A percentile compares a stretch with the other conserved stretches of the same genome.
Conservation (phyloP, 1,284 basidiomycete genomes). For the Waitea zeae region DNA sequence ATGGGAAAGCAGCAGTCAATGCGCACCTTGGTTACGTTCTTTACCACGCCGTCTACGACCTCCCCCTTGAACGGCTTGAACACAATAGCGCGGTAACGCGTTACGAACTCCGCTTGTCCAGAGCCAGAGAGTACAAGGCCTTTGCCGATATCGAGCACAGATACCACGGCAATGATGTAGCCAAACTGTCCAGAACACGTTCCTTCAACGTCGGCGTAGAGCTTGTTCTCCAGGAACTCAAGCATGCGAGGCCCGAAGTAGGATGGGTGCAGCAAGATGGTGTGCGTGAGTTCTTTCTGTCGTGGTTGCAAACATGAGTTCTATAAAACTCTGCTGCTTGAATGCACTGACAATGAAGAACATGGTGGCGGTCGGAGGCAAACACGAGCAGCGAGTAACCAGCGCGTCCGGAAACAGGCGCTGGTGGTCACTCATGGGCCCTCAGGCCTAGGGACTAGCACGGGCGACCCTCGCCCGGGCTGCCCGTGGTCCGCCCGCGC, state of each 20-base stretch:
- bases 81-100: conserved; percentile 82
- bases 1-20: no score
- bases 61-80: conserved; percentile 99
- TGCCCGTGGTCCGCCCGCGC: neutral
- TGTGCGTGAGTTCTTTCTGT: conserved; percentile 90
- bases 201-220: conserved; percentile 93
- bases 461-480: neutral
- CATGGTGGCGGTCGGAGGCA: conserved; percentile 22
- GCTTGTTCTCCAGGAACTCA: conserved; percentile 82
- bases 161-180: conserved; percentile 94
- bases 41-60: conserved; percentile 92
- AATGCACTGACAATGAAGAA: conserved; percentile 55
- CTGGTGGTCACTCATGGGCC: neutral
- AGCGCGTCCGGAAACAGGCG: neutral
- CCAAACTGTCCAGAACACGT: conserved; percentile 93
- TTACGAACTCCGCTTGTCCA: conserved; percentile 88
- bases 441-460: neutral
- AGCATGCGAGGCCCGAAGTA: conserved; percentile 96
- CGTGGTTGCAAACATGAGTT: conserved; percentile 3
- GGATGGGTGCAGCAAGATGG: conserved; percentile 91
- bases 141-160: conserved; percentile 77
- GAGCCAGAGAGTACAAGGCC: conserved; percentile 86
- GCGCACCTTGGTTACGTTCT: conserved; percentile 87
- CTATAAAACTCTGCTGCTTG: conserved; percentile 1
- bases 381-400: neutral